These are phyloP conservation scores for Rhizomucor pusillus DNA, from an alignment of 371 early-diverging fungal species.

Conservation along the genomic window DNA sequence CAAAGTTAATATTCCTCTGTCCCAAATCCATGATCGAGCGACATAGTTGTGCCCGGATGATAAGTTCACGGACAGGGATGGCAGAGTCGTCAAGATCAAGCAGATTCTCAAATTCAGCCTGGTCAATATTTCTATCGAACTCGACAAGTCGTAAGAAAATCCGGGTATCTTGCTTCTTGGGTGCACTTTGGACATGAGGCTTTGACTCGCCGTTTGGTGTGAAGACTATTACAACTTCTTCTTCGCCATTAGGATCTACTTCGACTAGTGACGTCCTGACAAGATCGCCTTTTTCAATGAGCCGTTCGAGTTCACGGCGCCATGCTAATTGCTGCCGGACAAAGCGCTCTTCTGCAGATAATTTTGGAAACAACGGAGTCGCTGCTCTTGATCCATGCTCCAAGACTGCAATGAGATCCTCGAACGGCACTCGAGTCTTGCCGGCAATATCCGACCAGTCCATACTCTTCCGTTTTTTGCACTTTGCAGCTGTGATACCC, in stretches of 20 bases:
- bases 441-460: constrained; percentile 49
- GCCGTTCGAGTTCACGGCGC: constrained; percentile 69
- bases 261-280: constrained; percentile 60
- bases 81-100: constrained; percentile 53
- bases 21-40: constrained; percentile 90
- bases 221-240: constrained; percentile 78
- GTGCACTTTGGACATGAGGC: constrained; percentile 67
- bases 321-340: constrained; percentile 77
- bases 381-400: constrained; percentile 63
- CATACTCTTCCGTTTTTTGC: constrained; percentile 39
- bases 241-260: constrained; percentile 68
- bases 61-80: constrained; percentile 94
- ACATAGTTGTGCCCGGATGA: constrained; percentile 82
- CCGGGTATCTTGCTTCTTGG: constrained; percentile 80
- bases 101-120: constrained; percentile 71
- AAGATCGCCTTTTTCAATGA: constrained; percentile 73
- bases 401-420: constrained; percentile 58
- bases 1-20: constrained; percentile 97
- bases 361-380: constrained; percentile 74
- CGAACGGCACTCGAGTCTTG: constrained; percentile 53
- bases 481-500: constrained; percentile 44
- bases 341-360: constrained; percentile 78
- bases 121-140: constrained; percentile 73
- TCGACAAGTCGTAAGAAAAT: constrained; percentile 75
- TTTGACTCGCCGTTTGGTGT: constrained; percentile 58